Conservation (phyloP, 2,329 filamentous ascomycete genomes). For the Fusarium sulawesiense region DNA sequence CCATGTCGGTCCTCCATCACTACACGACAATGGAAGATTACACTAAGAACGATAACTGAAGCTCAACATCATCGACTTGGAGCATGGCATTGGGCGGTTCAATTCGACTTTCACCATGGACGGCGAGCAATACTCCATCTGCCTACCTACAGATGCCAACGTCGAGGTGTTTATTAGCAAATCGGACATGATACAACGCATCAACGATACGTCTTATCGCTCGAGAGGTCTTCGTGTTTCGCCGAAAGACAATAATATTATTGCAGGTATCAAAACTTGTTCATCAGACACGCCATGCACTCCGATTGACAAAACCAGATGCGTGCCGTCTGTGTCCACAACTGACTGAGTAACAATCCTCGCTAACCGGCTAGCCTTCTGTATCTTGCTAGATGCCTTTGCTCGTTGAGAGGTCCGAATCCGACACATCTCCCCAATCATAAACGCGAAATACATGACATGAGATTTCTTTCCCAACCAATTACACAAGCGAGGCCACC, state of each 20-base stretch:
- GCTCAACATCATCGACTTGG: not conserved
- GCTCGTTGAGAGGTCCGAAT: slow-evolving; percentile 26
- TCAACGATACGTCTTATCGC: not conserved
- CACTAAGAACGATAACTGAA: not conserved
- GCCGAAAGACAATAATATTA: slow-evolving; percentile 41
- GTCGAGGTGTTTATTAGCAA: not conserved
- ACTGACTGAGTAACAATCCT: slow-evolving; percentile 14
- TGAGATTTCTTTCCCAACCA: slow-evolving; percentile 17
- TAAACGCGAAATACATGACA: slow-evolving; percentile 28
- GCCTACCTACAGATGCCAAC: not conserved
- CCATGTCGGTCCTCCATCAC: not conserved
- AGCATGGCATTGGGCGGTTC: not conserved
- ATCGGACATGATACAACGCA: not conserved
- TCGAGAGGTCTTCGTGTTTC: not conserved
- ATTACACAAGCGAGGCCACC: slow-evolving; percentile 15
- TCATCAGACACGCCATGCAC: slow-evolving; percentile 38
- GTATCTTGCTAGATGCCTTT: slow-evolving; percentile 26
- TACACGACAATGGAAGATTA: not conserved
- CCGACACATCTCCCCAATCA: slow-evolving; percentile 32
- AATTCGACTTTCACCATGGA: not conserved
- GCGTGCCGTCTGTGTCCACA: slow-evolving; percentile 29
- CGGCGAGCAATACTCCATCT: not conserved
- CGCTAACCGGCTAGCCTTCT: slow-evolving; percentile 15
- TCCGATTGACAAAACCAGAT: slow-evolving; percentile 27
- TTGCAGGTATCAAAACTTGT: slow-evolving; percentile 45